Evolutionary conservation across 106 monocot genomes (phyloP).

Genomic region (Cymbidium sinense): DNA sequence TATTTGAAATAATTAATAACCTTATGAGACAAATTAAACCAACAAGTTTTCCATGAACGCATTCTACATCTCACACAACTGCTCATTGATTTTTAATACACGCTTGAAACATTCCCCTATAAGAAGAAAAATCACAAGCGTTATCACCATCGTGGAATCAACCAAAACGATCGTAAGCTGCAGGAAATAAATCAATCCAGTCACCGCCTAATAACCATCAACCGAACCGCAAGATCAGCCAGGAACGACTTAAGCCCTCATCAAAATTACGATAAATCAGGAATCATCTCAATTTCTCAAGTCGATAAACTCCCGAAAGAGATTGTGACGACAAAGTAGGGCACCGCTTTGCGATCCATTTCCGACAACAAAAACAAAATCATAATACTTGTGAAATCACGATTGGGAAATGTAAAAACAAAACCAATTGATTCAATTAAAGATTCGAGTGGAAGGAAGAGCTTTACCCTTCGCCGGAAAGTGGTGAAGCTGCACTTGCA

Average conservation of each 20-base stretch:
- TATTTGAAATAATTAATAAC: too few relatives aligned
- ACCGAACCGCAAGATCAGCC: not conserved
- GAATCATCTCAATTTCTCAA: not conserved
- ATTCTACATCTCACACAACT: not conserved
- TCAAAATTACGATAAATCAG: not conserved
- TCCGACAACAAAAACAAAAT: not conserved
- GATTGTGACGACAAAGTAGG: not conserved
- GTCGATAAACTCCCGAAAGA: not conserved
- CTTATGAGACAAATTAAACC: too few relatives aligned
- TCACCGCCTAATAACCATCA: not conserved
- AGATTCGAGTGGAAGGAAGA: not conserved
- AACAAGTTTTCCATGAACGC: not conserved
- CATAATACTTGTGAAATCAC: not conserved
- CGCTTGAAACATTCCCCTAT: not conserved
- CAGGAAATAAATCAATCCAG: not conserved
- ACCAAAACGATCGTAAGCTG: not conserved
- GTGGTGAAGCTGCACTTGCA: slow-evolving; percentile 66
- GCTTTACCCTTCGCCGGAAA: slow-evolving; percentile 45
- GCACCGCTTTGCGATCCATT: not conserved
- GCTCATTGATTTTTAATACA: not conserved
- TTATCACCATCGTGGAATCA: not conserved
- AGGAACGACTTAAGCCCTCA: not conserved
- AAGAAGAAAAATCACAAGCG: not conserved
- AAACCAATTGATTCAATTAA: too few relatives aligned
- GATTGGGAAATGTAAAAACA: not conserved